Conservation (phyloP, 1,284 basidiomycete genomes). For the Apiotrichum laibachii region DNA sequence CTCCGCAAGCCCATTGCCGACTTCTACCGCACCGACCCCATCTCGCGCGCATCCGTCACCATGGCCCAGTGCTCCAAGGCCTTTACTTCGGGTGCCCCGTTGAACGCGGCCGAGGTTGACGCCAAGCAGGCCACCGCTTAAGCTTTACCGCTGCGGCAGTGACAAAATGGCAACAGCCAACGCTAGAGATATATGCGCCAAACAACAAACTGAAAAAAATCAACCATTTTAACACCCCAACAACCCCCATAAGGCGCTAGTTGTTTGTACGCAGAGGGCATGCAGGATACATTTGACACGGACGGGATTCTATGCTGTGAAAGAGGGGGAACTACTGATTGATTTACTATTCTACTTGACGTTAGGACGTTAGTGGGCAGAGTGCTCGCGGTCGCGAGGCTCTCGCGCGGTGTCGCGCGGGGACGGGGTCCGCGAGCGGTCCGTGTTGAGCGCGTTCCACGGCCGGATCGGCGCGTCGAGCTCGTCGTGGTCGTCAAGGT, state of each 20-base stretch:
- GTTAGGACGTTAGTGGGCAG: too few relatives aligned
- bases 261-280: slow-evolving; percentile 25
- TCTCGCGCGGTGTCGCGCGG: slow-evolving; percentile 10
- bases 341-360: too few relatives aligned
- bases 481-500: slow-evolving; percentile 2
- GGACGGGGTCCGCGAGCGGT: slow-evolving; percentile 15
- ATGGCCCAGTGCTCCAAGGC: slow-evolving; percentile 53
- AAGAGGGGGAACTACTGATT: too few relatives aligned
- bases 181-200: neutral
- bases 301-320: slow-evolving; percentile 1
- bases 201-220: neutral
- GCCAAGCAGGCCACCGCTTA: slow-evolving; percentile 23
- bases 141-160: neutral
- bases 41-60: slow-evolving; percentile 54
- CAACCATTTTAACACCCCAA: neutral
- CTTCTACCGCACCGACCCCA: slow-evolving; percentile 84
- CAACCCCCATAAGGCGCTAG: slow-evolving; percentile 4
- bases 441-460: slow-evolving; percentile 5
- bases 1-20: slow-evolving; percentile 83
- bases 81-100: slow-evolving; percentile 43
- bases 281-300: slow-evolving; percentile 25
- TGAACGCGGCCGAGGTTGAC: slow-evolving; percentile 17
- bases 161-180: neutral
- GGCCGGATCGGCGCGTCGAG: slow-evolving; percentile 11
- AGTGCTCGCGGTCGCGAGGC: neutral